Percentiles rank a stretch among this genome's conserved stretches.
Conservation (phyloP, 2,329 filamentous ascomycete genomes). For the Calonectria hongkongensis region DNA sequence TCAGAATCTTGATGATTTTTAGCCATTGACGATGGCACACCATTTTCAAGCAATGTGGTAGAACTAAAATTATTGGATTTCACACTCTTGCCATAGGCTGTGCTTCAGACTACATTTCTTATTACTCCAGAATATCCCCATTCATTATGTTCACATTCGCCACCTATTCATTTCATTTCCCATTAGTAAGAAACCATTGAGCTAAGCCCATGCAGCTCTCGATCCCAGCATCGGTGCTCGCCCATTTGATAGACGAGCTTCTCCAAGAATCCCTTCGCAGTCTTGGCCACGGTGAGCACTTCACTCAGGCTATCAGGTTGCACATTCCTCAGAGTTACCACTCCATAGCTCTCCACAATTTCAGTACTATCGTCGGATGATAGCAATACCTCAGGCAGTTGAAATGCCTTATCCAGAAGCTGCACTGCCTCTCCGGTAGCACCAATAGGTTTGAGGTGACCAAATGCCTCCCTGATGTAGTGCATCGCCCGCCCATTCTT, state of each 20-base stretch:
- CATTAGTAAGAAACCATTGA: constrained; percentile 80
- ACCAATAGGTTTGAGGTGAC: constrained; percentile 86
- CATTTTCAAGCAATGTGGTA: no score
- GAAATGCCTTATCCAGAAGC: constrained; percentile 72
- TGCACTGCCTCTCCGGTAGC: constrained; percentile 83
- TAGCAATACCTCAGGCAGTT: constrained; percentile 63
- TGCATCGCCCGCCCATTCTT: constrained; percentile 84
- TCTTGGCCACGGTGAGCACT: constrained; percentile 78
- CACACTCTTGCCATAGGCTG: no score
- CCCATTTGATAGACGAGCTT: constrained; percentile 82
- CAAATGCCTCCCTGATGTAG: constrained; percentile 88
- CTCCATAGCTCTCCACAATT: constrained; percentile 81
- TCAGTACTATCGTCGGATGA: constrained; percentile 63
- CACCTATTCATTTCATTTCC: neutral
- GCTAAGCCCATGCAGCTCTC: constrained; percentile 83
- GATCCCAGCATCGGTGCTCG: constrained; percentile 83
- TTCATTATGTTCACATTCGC: neutral
- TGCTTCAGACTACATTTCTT: neutral
- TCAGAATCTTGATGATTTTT: no score
- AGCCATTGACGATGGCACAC: no score
- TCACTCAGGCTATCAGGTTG: constrained; percentile 77
- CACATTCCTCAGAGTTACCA: constrained; percentile 78
- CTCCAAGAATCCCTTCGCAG: constrained; percentile 80
- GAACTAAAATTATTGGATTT: neutral
- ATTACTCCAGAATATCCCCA: neutral